Evolutionary conservation across 2,329 filamentous ascomycete genomes (phyloP).

Genomic region (Gnomoniopsis smithogilvyi): DNA sequence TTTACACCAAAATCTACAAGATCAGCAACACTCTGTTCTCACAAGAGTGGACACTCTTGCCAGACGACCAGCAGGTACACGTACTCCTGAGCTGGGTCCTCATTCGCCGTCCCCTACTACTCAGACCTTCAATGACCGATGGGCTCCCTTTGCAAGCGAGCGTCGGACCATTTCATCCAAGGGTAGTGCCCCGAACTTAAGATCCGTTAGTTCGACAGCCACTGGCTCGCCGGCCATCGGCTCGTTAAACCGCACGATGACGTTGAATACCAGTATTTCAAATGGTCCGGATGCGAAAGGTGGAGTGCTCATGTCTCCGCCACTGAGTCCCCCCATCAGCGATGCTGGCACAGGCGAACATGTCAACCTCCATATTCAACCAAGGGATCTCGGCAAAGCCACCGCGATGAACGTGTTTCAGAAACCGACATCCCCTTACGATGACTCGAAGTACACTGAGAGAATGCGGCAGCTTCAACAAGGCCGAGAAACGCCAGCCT

Average conservation of each 20-base stretch:
- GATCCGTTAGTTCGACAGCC: slow-evolving; percentile 49
- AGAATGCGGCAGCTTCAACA: slow-evolving; percentile 78
- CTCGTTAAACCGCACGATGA: slow-evolving; percentile 34
- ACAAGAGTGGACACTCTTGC: slow-evolving; percentile 78
- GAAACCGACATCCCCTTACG: slow-evolving; percentile 72
- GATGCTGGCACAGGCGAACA: slow-evolving; percentile 62
- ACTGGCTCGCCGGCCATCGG: slow-evolving; percentile 30
- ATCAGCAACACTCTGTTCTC: slow-evolving; percentile 73
- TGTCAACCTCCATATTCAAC: slow-evolving; percentile 62
- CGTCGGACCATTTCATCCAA: slow-evolving; percentile 47
- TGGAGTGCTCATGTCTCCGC: slow-evolving; percentile 40
- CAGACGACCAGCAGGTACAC: slow-evolving; percentile 48
- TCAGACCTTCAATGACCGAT: slow-evolving; percentile 42
- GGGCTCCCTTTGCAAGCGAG: slow-evolving; percentile 31
- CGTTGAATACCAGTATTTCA: slow-evolving; percentile 25
- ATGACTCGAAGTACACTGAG: slow-evolving; percentile 81
- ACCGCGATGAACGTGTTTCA: slow-evolving; percentile 65
- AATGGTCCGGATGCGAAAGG: slow-evolving; percentile 34
- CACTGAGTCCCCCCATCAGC: slow-evolving; percentile 67
- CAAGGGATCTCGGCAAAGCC: slow-evolving; percentile 76
- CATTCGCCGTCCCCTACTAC: slow-evolving; percentile 44
- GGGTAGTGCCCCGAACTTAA: slow-evolving; percentile 67
- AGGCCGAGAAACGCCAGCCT: slow-evolving; percentile 61
- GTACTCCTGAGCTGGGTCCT: slow-evolving; percentile 48
- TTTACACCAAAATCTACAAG: slow-evolving; percentile 73